Conservation (phyloP, 1,284 basidiomycete genomes). For the Rhizoctonia solani region DNA sequence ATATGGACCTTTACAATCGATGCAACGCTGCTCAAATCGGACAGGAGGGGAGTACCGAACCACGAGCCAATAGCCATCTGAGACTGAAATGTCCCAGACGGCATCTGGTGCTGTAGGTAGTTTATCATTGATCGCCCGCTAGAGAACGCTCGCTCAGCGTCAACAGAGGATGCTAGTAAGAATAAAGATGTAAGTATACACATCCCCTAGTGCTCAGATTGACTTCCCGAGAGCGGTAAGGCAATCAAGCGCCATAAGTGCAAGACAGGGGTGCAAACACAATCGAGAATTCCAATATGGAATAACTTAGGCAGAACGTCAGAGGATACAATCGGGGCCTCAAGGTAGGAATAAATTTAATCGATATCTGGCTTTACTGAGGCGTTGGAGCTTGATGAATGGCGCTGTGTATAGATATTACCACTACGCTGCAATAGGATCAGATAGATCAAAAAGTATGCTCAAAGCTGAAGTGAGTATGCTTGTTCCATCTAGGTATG, state of each 20-base stretch:
- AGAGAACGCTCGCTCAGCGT: constrained; percentile 4
- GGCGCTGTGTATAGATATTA: constrained; percentile 20
- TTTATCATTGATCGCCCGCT: constrained; percentile 14
- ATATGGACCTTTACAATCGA: not conserved
- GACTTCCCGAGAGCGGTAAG: not conserved
- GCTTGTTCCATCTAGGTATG: too few species aligned
- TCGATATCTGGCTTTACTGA: not conserved
- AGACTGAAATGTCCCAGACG: not conserved
- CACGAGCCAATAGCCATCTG: constrained; percentile 10
- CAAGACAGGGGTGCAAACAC: not conserved
- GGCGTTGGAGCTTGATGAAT: not conserved
- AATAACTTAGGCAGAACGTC: not conserved
- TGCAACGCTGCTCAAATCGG: not conserved
- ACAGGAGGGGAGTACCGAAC: constrained; percentile 7
- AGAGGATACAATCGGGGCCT: not conserved
- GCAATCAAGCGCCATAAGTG: not conserved
- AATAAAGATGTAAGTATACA: not conserved
- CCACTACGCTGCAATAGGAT: not conserved
- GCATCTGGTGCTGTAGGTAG: constrained; percentile 2
- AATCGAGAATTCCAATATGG: not conserved
- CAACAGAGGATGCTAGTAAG: not conserved
- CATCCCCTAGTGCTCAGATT: not conserved
- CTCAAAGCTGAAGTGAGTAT: too few species aligned
- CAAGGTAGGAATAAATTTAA: constrained; percentile 4
- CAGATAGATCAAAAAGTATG: too few species aligned